Evolutionary conservation across 345 rosid genomes (phyloP).

Genomic region (Physaria fendleri): DNA sequence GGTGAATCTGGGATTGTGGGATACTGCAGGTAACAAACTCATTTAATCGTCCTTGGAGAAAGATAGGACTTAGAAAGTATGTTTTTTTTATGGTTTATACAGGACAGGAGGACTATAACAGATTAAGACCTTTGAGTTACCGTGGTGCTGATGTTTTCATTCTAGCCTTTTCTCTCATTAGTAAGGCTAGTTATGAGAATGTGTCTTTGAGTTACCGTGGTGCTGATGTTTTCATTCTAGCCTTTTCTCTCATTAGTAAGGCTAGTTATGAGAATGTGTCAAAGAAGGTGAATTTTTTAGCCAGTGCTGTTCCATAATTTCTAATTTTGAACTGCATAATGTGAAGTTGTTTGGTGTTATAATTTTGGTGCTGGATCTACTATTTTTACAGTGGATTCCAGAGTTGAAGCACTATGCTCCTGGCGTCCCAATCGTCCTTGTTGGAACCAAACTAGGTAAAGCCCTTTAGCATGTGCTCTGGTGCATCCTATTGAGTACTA

Average conservation of each 20-base stretch:
- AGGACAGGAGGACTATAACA: constrained; percentile 92
- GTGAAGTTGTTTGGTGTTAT: background rate
- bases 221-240: constrained; percentile 90
- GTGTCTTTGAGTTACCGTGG: too few relatives aligned
- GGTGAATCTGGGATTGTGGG: constrained; percentile 91
- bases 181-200: too few relatives aligned
- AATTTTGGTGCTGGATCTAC: background rate
- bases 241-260: constrained; percentile 92
- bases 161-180: too few relatives aligned
- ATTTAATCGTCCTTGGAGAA: too few relatives aligned
- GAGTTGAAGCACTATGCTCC: constrained; percentile 92
- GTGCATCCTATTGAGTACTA: background rate
- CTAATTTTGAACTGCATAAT: background rate
- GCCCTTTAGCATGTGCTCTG: background rate
- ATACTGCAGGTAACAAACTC: constrained; percentile 69
- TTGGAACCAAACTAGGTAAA: constrained; percentile 93
- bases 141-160: too few relatives aligned
- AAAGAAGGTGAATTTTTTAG: constrained; percentile 61
- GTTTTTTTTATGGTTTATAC: constrained; percentile 17
- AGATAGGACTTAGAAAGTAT: background rate
- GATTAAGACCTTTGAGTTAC: constrained; percentile 89
- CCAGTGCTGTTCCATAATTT: too few relatives aligned
- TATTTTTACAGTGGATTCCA: constrained; percentile 81
- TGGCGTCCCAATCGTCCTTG: constrained; percentile 82
- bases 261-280: constrained; percentile 97